Percentiles rank a stretch among this genome's conserved stretches.
Conservation (phyloP, 2,329 filamentous ascomycete species). For the Falciphora oryzae region DNA sequence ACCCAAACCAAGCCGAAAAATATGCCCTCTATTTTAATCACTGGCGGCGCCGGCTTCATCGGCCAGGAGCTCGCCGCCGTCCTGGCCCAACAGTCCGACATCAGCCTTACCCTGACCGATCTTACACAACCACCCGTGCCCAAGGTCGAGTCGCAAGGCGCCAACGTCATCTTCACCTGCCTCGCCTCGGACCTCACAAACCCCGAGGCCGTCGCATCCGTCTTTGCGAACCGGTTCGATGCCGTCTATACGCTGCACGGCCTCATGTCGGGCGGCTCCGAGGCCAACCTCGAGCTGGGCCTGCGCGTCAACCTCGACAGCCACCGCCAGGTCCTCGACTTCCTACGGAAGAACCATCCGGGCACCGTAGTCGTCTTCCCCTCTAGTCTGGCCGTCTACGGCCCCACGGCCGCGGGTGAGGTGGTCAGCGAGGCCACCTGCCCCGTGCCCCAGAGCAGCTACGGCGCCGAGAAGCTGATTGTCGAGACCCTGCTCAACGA, state of each 20-base stretch:
- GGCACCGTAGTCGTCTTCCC: conserved; percentile 46
- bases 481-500: conserved; percentile 49
- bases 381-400: conserved; percentile 47
- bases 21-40: conserved; percentile 36
- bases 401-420: conserved; percentile 21
- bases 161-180: conserved; percentile 34
- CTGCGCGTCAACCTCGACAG: conserved; percentile 44
- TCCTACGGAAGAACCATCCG: conserved; percentile 36
- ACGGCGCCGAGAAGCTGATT: conserved; percentile 49
- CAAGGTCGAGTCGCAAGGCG: conserved; percentile 22
- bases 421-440: conserved; percentile 34
- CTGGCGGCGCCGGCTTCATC: conserved; percentile 49
- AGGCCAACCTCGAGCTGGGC: conserved; percentile 46
- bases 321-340: conserved; percentile 41
- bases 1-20: neutral
- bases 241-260: conserved; percentile 47
- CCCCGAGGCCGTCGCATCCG: conserved; percentile 20
- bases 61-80: conserved; percentile 46
- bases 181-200: conserved; percentile 38
- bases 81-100: conserved; percentile 37
- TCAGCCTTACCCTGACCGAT: conserved; percentile 41
- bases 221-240: conserved; percentile 31
- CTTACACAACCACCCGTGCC: conserved; percentile 40
- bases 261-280: conserved; percentile 50
- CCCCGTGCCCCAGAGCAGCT: conserved; percentile 47